Percentiles rank a stretch among this genome's conserved stretches.
phyloP scores from a whole-genome alignment of 2,329 filamentous ascomycete genomes.

The Juglanconis oblonga region DNA sequence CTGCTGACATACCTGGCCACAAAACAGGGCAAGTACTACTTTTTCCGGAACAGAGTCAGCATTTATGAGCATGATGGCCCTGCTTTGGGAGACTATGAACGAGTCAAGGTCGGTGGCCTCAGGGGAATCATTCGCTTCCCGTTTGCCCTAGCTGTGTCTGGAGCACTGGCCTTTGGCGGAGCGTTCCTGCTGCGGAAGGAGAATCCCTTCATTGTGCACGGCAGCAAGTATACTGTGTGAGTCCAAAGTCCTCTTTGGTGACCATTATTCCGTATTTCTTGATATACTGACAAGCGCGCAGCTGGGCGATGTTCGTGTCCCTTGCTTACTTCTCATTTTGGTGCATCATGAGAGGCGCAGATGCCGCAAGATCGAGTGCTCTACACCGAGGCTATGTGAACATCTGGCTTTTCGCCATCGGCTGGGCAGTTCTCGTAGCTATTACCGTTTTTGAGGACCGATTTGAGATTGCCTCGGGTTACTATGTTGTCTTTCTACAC shows the following conservation, averaged over 20 bases:
- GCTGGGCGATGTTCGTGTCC: conserved; percentile 81
- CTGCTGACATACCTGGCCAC: conserved; percentile 66
- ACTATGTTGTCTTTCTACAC: conserved; percentile 79
- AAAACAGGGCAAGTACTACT: conserved; percentile 79
- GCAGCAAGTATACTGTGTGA: conserved; percentile 75
- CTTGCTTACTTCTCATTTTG: conserved; percentile 79
- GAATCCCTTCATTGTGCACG: conserved; percentile 90
- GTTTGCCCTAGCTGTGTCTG: conserved; percentile 66
- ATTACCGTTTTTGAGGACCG: conserved; percentile 76
- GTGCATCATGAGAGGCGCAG: conserved; percentile 76
- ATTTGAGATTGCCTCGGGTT: conserved; percentile 70
- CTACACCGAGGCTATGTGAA: conserved; percentile 78
- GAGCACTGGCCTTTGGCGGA: conserved; percentile 65
- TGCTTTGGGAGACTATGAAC: conserved; percentile 41
- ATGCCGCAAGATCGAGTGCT: conserved; percentile 79
- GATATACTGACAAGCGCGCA: conserved; percentile 24
- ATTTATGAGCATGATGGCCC: conserved; percentile 54
- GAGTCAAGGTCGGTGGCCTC: conserved; percentile 68
- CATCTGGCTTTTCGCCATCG: conserved; percentile 77
- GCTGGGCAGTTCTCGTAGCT: conserved; percentile 70
- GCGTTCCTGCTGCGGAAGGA: conserved; percentile 75
- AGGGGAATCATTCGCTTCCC: conserved; percentile 84
- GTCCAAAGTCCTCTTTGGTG: conserved; percentile 22
- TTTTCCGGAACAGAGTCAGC: conserved; percentile 64
- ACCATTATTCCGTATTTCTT: neutral